phyloP scores from a whole-genome alignment of 768 basidiomycete species.

The Thelephora aurantiotincta region DNA sequence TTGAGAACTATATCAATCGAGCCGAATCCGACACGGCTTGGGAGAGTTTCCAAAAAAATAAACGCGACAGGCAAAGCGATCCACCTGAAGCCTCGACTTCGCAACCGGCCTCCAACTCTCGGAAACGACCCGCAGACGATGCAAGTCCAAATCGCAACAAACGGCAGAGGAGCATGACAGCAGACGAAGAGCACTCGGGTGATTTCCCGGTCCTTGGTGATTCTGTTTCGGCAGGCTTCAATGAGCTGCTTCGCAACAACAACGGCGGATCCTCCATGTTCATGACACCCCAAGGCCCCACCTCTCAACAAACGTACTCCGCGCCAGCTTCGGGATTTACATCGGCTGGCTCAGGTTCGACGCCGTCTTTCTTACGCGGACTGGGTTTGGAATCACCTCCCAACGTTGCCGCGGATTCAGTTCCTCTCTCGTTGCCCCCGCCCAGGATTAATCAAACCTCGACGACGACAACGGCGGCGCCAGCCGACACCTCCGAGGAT shows the following conservation, averaged over 20 bases:
- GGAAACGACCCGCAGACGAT: conserved; percentile 45
- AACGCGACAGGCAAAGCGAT: conserved; percentile 26
- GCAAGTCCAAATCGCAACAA: conserved; percentile 29
- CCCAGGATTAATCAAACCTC: conserved; percentile 5
- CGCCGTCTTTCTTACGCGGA: conserved; percentile 17
- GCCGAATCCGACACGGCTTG: conserved; percentile 89
- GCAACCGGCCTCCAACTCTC: conserved; percentile 13
- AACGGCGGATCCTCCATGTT: conserved; percentile 47
- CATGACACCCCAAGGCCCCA: conserved; percentile 28
- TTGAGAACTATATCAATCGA: conserved; percentile 70
- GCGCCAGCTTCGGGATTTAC: conserved; percentile 19
- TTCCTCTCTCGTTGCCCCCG: conserved; percentile 21
- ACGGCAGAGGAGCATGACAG: conserved; percentile 28
- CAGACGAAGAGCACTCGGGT: conserved; percentile 27
- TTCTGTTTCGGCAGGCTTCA: conserved; percentile 27
- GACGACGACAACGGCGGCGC: conserved; percentile 1
- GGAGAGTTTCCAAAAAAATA: conserved; percentile 75
- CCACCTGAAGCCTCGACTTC: conserved; percentile 7
- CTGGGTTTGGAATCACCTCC: conserved; percentile 36
- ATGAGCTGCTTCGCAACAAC: conserved; percentile 42
- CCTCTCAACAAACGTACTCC: conserved; percentile 19
- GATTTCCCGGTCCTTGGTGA: conserved; percentile 41
- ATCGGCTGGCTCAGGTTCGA: conserved; percentile 7
- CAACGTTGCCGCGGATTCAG: conserved; percentile 41
- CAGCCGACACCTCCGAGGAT: conserved; percentile 11